Evolutionary conservation across 345 rosid species (phyloP), one percentile per base, ranked within the genome.

Genomic region (Citrus cavaleriei): DNA sequence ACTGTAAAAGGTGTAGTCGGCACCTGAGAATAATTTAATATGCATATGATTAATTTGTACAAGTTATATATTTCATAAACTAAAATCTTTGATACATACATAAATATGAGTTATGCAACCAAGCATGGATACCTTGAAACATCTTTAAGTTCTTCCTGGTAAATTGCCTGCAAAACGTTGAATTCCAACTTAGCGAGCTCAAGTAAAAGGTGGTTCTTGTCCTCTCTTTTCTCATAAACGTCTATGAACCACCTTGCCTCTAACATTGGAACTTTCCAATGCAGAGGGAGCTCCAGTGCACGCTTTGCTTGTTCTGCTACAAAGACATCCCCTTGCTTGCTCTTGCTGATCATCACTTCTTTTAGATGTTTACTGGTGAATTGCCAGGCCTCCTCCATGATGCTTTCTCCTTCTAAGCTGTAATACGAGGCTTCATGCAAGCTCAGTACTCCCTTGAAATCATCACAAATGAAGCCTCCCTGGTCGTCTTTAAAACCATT

Each of bases 221-320:
- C 63, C 5, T 75, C 63, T 27, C 66, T 78, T 38, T 16, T 49
- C 30, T 62, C 21, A 19, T 84, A 78, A 32, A 68, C 25, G 28
- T 75, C 72, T 35, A 81, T 70, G 32, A 46, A n/a, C 84, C 84
- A 81, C 51, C 65, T 30, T 10, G 84, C 79, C 54, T 80, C 82
- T 6, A 78, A 5, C 10, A 67, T 70, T 4, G 28, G 54, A 2
- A 49, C 19, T 24, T 78, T 79, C 34, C 80, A 57, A 66, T 75
- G 77, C 10, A 66, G 59, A 6, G 85, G 82, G 61, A 80, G 65
- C 60, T 80, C 81, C 68, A 78, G 5, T 0, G 78, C 79, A 32
- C 0, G 34, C 34, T 32, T 32, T 0, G 34, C 34, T 32, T 32
- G 34, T 32, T 32, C 34, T n/a, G 10, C 58, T 25, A 68, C 35